phyloP scores from a whole-genome alignment of 495 filamentous ascomycete genomes.

The Xylaria acuta region DNA sequence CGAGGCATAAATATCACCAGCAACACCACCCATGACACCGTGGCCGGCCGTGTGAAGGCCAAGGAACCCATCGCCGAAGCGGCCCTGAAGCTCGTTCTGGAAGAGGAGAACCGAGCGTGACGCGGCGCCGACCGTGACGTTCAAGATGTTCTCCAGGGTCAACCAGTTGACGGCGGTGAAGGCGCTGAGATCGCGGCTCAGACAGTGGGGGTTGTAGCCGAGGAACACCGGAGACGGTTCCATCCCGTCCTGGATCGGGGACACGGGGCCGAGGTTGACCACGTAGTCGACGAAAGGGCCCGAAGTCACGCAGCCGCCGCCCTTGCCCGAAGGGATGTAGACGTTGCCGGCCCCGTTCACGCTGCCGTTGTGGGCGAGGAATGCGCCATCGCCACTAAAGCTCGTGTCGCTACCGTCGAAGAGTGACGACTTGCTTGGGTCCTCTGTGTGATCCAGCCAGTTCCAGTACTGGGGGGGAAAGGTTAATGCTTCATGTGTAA shows the following conservation, averaged over 20 bases:
- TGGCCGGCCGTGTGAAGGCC: conserved; percentile 71
- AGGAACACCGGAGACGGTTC: conserved; percentile 29
- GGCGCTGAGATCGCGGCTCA: conserved; percentile 68
- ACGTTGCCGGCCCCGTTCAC: conserved; percentile 41
- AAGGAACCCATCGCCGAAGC: conserved; percentile 53
- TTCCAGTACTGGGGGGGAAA: conserved; percentile 65
- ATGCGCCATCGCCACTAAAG: conserved; percentile 66
- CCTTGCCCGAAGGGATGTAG: conserved; percentile 55
- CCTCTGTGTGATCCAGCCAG: conserved; percentile 60
- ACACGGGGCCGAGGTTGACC: conserved; percentile 61
- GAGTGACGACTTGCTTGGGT: conserved; percentile 63
- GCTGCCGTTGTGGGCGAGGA: conserved; percentile 42
- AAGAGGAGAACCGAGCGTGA: conserved; percentile 59
- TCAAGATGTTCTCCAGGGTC: conserved; percentile 45
- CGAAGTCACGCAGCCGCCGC: conserved; percentile 68
- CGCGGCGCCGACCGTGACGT: conserved; percentile 48
- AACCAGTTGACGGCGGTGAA: conserved; percentile 40
- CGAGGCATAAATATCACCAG: conserved; percentile 63
- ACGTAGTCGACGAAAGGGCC: conserved; percentile 64
- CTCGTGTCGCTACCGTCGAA: conserved; percentile 68
- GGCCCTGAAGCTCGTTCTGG: conserved; percentile 57
- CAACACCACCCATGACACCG: conserved; percentile 67
- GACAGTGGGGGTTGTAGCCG: conserved; percentile 66
- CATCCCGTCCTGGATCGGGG: conserved; percentile 32
- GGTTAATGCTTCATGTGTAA: conserved; percentile 5